Evolutionary conservation across 1,284 basidiomycete species (phyloP).

Genomic region (Grifola frondosa): DNA sequence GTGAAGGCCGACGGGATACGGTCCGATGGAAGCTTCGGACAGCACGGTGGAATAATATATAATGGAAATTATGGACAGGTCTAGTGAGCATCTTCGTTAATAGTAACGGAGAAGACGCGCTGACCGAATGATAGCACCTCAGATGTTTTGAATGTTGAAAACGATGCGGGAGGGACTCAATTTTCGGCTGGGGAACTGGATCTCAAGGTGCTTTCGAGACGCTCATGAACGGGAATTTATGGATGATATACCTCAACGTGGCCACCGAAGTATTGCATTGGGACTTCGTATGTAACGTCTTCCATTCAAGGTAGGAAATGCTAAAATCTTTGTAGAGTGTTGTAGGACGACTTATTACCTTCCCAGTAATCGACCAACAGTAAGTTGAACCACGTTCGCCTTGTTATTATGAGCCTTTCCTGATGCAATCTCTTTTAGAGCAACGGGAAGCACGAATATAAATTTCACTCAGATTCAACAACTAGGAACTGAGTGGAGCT

Average conservation of each 20-base stretch:
- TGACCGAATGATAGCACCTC: constrained; percentile 39
- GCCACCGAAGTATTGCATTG: constrained; percentile 58
- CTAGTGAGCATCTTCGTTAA: constrained; percentile 42
- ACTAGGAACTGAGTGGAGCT: constrained; percentile 54
- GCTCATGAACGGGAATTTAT: constrained; percentile 51
- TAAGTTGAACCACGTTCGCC: constrained; percentile 35
- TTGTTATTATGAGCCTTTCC: too few relatives aligned
- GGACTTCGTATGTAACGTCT: constrained; percentile 53
- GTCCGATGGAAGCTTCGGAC: constrained; percentile 61
- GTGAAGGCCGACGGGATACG: constrained; percentile 57
- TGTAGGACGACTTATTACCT: constrained; percentile 61
- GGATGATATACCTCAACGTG: constrained; percentile 68
- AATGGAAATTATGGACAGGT: constrained; percentile 68
- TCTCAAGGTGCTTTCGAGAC: constrained; percentile 46
- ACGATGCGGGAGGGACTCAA: constrained; percentile 51
- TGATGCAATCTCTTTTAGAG: constrained; percentile 36
- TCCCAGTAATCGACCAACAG: constrained; percentile 60
- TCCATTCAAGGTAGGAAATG: too few relatives aligned
- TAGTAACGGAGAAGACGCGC: not conserved
- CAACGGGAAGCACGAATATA: constrained; percentile 55
- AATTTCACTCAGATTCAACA: constrained; percentile 52
- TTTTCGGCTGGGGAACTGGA: constrained; percentile 41
- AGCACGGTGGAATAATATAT: constrained; percentile 61
- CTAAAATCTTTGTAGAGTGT: constrained; percentile 47
- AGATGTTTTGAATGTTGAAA: constrained; percentile 51